phyloP scores from a whole-genome alignment of 768 basidiomycete species.

The Leucocoprinus birnbaumii region DNA sequence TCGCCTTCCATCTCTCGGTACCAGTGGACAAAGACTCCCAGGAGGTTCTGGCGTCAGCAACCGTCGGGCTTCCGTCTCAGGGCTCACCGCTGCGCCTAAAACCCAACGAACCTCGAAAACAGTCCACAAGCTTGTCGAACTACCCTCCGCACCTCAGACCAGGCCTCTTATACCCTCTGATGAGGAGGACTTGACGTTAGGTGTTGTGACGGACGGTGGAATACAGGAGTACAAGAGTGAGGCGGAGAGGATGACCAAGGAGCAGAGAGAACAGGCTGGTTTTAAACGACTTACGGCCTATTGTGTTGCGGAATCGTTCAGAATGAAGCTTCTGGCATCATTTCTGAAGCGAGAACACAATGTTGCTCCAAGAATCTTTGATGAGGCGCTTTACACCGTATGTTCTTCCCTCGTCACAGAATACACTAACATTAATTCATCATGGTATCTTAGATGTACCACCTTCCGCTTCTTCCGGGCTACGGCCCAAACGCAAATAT shows the following conservation, averaged over 20 bases:
- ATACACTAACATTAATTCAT: no score
- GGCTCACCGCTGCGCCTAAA: constrained; percentile 32
- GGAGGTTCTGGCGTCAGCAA: neutral
- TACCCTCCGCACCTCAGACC: constrained; percentile 90
- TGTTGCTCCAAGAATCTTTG: constrained; percentile 80
- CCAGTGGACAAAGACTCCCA: constrained; percentile 5
- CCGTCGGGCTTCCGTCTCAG: constrained; percentile 8
- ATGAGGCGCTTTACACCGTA: constrained; percentile 92
- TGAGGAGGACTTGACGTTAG: constrained; percentile 9
- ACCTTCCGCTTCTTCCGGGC: constrained; percentile 86
- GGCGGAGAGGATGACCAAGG: constrained; percentile 87
- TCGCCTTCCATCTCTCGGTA: constrained; percentile 2
- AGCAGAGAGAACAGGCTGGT: constrained; percentile 77
- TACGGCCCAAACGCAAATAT: constrained; percentile 84
- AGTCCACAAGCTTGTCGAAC: constrained; percentile 84
- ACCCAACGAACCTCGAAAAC: constrained; percentile 85
- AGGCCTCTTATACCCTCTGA: constrained; percentile 44
- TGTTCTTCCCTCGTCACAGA: constrained; percentile 26
- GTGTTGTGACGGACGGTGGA: constrained; percentile 39
- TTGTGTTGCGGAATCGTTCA: constrained; percentile 81
- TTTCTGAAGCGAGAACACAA: constrained; percentile 95
- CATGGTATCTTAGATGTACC: constrained; percentile 95
- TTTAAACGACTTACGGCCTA: constrained; percentile 86
- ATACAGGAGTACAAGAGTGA: constrained; percentile 78
- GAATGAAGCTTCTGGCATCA: constrained; percentile 78